Conservation (phyloP, 148 eudicot genomes). For the Hydrangea macrophylla region DNA sequence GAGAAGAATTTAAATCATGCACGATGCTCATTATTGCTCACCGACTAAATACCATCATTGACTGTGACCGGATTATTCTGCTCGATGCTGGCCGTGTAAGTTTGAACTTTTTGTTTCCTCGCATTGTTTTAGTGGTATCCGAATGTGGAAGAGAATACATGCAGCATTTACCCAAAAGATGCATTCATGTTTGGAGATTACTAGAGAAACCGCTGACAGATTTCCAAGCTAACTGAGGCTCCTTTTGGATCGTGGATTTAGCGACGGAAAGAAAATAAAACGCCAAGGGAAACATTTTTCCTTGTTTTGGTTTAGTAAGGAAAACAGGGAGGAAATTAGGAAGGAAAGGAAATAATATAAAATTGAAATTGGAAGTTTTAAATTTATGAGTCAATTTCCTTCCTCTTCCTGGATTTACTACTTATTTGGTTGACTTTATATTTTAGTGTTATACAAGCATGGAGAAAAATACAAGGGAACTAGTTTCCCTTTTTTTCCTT, state of each 20-base stretch:
- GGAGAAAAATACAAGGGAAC: too few relatives aligned
- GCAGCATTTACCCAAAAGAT: background rate
- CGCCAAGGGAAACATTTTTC: too few relatives aligned
- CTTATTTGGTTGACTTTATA: too few relatives aligned
- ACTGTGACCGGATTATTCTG: slow-evolving; percentile 58
- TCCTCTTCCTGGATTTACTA: too few relatives aligned
- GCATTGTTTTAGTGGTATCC: background rate
- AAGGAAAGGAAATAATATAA: too few relatives aligned
- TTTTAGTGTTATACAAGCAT: too few relatives aligned
- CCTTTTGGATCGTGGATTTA: too few relatives aligned
- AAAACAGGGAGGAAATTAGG: too few relatives aligned
- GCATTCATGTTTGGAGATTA: background rate
- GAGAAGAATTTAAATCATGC: slow-evolving; percentile 69
- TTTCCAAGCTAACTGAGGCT: background rate
- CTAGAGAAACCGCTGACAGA: background rate
- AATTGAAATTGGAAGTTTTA: too few relatives aligned
- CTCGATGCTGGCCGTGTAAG: slow-evolving; percentile 70
- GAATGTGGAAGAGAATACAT: background rate
- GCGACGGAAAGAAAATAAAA: too few relatives aligned
- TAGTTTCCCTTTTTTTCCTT: too few relatives aligned
- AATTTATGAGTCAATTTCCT: too few relatives aligned
- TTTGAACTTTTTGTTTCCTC: background rate
- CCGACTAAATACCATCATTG: slow-evolving; percentile 73
- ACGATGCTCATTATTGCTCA: slow-evolving; percentile 82
- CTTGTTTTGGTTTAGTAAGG: background rate